Evolutionary conservation across 1,139 yeast species (phyloP).

Genomic region (Saccharomycopsis hybrid): DNA sequence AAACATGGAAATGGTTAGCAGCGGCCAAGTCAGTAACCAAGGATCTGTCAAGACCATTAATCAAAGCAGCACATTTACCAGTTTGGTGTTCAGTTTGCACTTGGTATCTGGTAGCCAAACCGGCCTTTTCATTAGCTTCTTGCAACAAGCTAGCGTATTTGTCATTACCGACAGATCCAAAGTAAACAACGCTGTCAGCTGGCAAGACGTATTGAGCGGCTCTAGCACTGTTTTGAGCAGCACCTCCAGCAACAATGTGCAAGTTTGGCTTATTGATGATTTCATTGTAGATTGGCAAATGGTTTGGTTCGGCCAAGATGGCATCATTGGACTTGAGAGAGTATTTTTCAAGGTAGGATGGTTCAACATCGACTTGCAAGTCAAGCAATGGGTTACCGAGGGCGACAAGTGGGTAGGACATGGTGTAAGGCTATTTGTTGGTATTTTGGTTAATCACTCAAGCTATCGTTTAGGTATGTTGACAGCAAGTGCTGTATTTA

Average conservation of each 20-base stretch:
- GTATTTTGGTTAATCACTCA: too few relatives aligned
- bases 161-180: constrained; percentile 95
- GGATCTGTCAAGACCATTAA: constrained; percentile 83
- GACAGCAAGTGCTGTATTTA: too few relatives aligned
- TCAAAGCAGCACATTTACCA: constrained; percentile 97
- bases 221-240: constrained; percentile 98
- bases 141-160: constrained; percentile 74
- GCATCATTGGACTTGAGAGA: constrained; percentile 89
- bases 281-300: constrained; percentile 80
- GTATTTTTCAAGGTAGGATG: constrained; percentile 70
- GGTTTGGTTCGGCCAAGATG: constrained; percentile 82
- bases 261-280: constrained; percentile 55
- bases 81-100: constrained; percentile 72
- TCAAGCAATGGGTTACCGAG: constrained; percentile 84
- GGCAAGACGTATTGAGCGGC: constrained; percentile 96
- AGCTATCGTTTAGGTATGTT: too few relatives aligned
- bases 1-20: constrained; percentile 91
- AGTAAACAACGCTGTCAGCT: constrained; percentile 75
- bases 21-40: constrained; percentile 95
- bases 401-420: constrained; percentile 42
- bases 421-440: not conserved
- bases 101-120: constrained; percentile 82
- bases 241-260: constrained; percentile 92
- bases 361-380: constrained; percentile 73
- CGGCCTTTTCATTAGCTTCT: constrained; percentile 82